Conservation (phyloP, 305 asterid species). For the Euphrasia arctica region DNA sequence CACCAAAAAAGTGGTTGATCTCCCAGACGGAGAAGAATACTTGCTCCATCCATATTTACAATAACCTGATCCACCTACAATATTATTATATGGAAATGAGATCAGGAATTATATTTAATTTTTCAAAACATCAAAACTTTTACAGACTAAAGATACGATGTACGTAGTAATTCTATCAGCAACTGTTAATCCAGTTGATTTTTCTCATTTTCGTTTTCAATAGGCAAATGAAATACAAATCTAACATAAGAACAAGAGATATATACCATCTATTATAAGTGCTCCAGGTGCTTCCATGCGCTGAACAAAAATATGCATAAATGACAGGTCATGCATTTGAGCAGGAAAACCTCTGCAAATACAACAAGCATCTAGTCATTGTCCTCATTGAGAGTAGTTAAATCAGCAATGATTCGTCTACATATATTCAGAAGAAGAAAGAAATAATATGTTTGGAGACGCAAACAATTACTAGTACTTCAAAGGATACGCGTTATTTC, state of each 20-base stretch:
- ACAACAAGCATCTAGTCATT: conserved; percentile 15
- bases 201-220: conserved; percentile 13
- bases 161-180: background rate
- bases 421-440: conserved; percentile 5
- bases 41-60: conserved; percentile 99
- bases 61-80: conserved; percentile 91
- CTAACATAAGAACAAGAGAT: conserved; percentile 5
- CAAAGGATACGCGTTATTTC: background rate
- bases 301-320: conserved; percentile 79
- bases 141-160: background rate
- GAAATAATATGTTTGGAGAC: background rate
- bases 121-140: too few relatives aligned
- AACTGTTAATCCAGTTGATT: conserved; percentile 18
- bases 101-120: background rate
- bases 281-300: conserved; percentile 85
- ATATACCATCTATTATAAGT: conserved; percentile 79
- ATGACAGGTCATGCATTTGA: conserved; percentile 71
- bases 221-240: background rate
- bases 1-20: conserved; percentile 93
- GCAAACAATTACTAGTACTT: conserved; percentile 11
- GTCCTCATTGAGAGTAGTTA: conserved; percentile 4
- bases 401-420: conserved; percentile 8
- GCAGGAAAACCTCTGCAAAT: conserved; percentile 69
- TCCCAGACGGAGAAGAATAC: conserved; percentile 86
- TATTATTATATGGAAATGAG: conserved; percentile 20